Base-by-base conservation (phyloP, 768 basidiomycete species). In the Trametopsis cervina region DNA sequence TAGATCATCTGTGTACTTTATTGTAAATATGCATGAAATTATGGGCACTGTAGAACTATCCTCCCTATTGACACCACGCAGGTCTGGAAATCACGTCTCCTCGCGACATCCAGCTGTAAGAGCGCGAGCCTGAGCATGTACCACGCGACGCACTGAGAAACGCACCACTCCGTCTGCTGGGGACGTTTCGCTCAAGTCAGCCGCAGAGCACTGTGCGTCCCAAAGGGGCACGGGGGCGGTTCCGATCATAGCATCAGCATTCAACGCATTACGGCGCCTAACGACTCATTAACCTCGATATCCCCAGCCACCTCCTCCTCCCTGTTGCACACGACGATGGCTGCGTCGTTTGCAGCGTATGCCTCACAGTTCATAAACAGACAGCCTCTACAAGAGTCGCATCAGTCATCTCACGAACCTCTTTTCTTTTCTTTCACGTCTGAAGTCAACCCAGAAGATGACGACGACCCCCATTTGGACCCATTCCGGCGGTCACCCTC, bases 341-440 rank as follows among this genome's bases (percentile, higher is more conserved):
- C 81, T 42, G 76, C 83, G 55, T 85, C 86, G 29, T 89, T 89
- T 66, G 83, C 85, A 56, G 79, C 80, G 43, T 89, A 85, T 69
- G 87, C 87, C 42, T 89, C 87, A 38, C 85, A 88, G 57, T 89
- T 88, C 62, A 70, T 89, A 63, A 81, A 75, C 61, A 74, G 76
- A 55, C 80, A 78, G 58, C 73, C 68, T 50, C 69, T 71, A 47
- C 60, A 54, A 23, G 58, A 63, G 49, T 70, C 77, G 29, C 77
- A 75, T 56, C 67, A 77, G 57, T 74, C 79, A 18, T 81, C 80
- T 33, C 72, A 70, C 29, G 86, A 88, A 66, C 88, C 89, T 46
- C 77, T 91, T 64, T 91, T 91, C 73, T 91, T 86, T 73, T 90
- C 88, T 17, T 89, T 90, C 65, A 82, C 82, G 39, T 87, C 86